Evolutionary conservation across 257 asterid genomes (phyloP).

Genomic region (Salvia hispanica): DNA sequence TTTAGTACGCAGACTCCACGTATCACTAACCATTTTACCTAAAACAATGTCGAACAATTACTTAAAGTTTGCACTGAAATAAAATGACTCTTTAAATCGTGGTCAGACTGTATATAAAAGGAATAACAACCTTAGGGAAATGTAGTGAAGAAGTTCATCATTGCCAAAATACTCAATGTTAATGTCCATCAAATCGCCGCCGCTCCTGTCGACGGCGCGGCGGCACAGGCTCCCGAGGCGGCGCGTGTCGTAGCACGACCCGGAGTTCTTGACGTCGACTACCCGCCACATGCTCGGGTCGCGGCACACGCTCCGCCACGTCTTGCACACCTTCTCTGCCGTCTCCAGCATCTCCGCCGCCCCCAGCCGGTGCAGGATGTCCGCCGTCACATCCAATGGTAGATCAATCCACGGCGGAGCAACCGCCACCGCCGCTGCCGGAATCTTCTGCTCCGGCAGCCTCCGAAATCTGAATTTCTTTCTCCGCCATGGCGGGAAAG

Average conservation of each 20-base stretch:
- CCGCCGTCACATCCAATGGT: conserved; percentile 49
- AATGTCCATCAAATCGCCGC: conserved; percentile 44
- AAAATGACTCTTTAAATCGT: too few relatives aligned
- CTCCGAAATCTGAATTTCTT: background rate
- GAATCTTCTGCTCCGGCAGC: conserved; percentile 17
- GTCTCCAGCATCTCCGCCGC: conserved; percentile 42
- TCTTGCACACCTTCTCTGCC: conserved; percentile 48
- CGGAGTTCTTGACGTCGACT: conserved; percentile 32
- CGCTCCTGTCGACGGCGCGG: conserved; percentile 51
- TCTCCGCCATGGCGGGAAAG: conserved; percentile 8
- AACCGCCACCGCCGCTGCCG: conserved; percentile 27
- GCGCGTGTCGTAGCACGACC: conserved; percentile 17
- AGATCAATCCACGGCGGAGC: conserved; percentile 46
- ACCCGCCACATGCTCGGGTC: conserved; percentile 54
- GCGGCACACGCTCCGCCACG: conserved; percentile 55
- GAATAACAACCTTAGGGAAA: conserved; percentile 35
- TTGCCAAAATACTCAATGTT: conserved; percentile 30
- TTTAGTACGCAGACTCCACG: too few relatives aligned
- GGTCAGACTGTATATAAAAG: too few relatives aligned
- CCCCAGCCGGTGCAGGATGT: conserved; percentile 51
- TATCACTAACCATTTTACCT: too few relatives aligned
- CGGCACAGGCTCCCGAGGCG: conserved; percentile 38
- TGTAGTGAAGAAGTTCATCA: conserved; percentile 40
- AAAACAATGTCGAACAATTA: too few relatives aligned
- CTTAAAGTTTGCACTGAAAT: too few relatives aligned